Evolutionary conservation across 208 protist species (phyloP).

Genomic region (Naegleria lovaniensis): DNA sequence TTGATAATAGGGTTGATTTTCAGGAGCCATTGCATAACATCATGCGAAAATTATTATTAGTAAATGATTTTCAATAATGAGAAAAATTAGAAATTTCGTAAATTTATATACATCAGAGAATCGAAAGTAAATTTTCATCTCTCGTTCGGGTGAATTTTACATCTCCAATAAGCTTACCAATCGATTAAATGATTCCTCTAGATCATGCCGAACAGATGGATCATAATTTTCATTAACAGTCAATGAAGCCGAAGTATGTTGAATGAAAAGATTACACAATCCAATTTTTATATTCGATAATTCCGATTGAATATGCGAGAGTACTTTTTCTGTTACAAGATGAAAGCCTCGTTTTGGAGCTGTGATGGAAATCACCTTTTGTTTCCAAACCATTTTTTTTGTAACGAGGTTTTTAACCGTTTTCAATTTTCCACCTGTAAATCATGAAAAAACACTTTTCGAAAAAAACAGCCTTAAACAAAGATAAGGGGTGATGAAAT

Average conservation of each 20-base stretch:
- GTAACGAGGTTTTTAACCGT: too few species aligned
- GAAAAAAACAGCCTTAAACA: too few species aligned
- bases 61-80: constrained; percentile 38
- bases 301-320: not conserved
- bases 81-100: too few species aligned
- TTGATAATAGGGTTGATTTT: constrained; percentile 36
- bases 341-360: constrained; percentile 9
- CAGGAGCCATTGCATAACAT: too few species aligned
- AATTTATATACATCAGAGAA: too few species aligned
- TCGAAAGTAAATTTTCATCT: too few species aligned
- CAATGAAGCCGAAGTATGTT: constrained; percentile 46
- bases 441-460: too few species aligned
- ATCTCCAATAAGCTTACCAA: too few species aligned
- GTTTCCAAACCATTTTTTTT: constrained; percentile 10
- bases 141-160: too few species aligned
- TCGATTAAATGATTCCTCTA: not conserved
- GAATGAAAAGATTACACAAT: constrained; percentile 41
- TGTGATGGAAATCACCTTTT: not conserved
- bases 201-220: not conserved
- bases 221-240: constrained; percentile 51
- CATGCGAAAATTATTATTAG: too few species aligned
- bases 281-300: not conserved
- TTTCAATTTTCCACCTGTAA: too few species aligned
- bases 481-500: too few species aligned
- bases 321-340: not conserved